phyloP scores from a whole-genome alignment of 2,329 filamentous ascomycete species.

The Colletotrichum sp. region DNA sequence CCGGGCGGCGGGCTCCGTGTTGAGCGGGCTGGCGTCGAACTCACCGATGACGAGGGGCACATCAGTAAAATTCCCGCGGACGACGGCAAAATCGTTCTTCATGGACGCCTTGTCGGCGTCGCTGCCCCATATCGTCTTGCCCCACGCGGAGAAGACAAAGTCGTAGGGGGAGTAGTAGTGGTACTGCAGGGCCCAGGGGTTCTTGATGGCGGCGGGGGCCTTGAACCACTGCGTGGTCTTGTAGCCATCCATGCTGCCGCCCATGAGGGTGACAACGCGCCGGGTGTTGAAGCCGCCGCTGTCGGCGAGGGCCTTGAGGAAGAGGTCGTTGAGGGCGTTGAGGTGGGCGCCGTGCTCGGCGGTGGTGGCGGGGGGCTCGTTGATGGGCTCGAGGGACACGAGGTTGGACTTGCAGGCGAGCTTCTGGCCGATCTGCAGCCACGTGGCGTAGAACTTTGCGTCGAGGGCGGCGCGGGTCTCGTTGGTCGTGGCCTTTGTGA shows the following conservation, averaged over 20 bases:
- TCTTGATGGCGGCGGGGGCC: slow-evolving; percentile 50
- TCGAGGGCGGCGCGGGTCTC: slow-evolving; percentile 59
- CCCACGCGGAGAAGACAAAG: slow-evolving; percentile 56
- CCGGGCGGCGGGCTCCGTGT: slow-evolving; percentile 58
- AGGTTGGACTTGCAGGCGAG: slow-evolving; percentile 58
- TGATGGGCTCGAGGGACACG: slow-evolving; percentile 64
- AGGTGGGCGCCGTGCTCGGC: slow-evolving; percentile 53
- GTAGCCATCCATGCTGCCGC: slow-evolving; percentile 48
- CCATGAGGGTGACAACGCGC: slow-evolving; percentile 61
- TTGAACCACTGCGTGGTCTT: slow-evolving; percentile 62
- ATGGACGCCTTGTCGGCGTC: slow-evolving; percentile 56
- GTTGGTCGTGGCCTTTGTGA: slow-evolving; percentile 38
- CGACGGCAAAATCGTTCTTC: slow-evolving; percentile 52
- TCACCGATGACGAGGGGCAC: slow-evolving; percentile 64
- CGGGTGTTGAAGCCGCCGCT: slow-evolving; percentile 60
- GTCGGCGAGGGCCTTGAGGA: slow-evolving; percentile 57
- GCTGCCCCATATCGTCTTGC: slow-evolving; percentile 65
- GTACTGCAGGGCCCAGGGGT: slow-evolving; percentile 65
- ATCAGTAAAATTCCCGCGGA: slow-evolving; percentile 59
- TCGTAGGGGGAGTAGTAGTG: slow-evolving; percentile 66
- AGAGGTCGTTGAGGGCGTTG: slow-evolving; percentile 62
- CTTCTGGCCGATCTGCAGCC: slow-evolving; percentile 61
- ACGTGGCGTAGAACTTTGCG: slow-evolving; percentile 60
- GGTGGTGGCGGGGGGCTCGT: slow-evolving; percentile 60
- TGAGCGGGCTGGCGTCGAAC: slow-evolving; percentile 54